These are phyloP conservation scores for Phytopythium litorale DNA, from an alignment of 352 stramenopile genomes.

Conservation along the genomic window DNA sequence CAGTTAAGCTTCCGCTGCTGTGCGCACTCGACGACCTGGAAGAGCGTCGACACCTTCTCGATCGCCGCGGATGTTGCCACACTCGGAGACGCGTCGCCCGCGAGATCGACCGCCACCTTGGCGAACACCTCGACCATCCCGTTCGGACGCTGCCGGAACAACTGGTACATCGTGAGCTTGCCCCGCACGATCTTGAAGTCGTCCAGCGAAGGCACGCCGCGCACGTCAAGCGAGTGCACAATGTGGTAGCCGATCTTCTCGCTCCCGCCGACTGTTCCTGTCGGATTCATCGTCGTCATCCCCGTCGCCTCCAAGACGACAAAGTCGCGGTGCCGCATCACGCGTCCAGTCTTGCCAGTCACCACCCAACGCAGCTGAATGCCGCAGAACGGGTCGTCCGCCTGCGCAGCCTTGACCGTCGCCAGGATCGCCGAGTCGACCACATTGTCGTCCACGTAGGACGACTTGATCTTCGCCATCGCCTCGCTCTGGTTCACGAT, in stretches of 20 bases:
- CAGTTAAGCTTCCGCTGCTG: constrained; percentile 29
- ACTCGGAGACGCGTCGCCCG: constrained; percentile 12
- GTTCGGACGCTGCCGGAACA: constrained; percentile 29
- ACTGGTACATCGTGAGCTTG: constrained; percentile 21
- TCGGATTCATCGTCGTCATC: constrained; percentile 19
- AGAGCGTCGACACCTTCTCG: constrained; percentile 13
- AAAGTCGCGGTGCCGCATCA: constrained; percentile 38
- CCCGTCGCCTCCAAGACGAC: constrained; percentile 40
- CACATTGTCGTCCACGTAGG: constrained; percentile 20
- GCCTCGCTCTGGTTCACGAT: constrained; percentile 25
- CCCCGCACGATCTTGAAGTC: constrained; percentile 26
- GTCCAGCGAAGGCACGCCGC: constrained; percentile 24
- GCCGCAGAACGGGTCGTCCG: constrained; percentile 19
- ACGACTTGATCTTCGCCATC: constrained; percentile 23
- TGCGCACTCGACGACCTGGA: constrained; percentile 16
- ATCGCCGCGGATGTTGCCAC: constrained; percentile 14
- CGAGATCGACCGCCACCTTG: constrained; percentile 23
- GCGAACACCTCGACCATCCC: constrained; percentile 28
- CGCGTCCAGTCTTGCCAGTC: constrained; percentile 14
- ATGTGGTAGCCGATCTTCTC: constrained; percentile 42
- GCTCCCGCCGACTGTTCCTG: constrained; percentile 7
- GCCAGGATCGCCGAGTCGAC: constrained; percentile 25
- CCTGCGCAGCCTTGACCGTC: constrained; percentile 12
- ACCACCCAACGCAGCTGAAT: constrained; percentile 30
- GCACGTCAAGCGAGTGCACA: constrained; percentile 40